phyloP scores from a whole-genome alignment of 2,329 filamentous ascomycete species.

The Claviceps pazoutovae region DNA sequence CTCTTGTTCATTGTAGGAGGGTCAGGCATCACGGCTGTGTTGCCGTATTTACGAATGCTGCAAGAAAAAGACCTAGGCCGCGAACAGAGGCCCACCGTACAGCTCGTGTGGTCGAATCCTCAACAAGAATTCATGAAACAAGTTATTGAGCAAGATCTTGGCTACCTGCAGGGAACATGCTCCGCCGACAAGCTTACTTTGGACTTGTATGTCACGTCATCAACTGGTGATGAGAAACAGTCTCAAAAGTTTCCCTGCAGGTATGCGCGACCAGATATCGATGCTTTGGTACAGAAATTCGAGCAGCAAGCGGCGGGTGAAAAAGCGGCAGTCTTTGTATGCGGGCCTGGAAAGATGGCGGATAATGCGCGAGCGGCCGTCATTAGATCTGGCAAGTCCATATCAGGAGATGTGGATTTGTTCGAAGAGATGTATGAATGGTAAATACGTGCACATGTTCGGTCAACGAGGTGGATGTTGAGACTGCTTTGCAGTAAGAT shows the following conservation, averaged over 20 bases:
- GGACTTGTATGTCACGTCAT: neutral
- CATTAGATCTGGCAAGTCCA: neutral
- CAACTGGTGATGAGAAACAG: neutral
- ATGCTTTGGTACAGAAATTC: neutral
- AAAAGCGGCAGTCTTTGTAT: conserved; percentile 21
- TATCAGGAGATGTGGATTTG: neutral
- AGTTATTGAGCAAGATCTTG: neutral
- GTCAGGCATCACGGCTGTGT: conserved; percentile 22
- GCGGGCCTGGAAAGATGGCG: conserved; percentile 23
- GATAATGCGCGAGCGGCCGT: conserved; percentile 21
- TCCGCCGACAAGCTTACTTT: neutral
- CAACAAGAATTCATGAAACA: neutral
- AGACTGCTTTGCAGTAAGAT: neutral
- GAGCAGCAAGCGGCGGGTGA: conserved; percentile 6
- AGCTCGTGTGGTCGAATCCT: neutral
- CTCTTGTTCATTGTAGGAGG: conserved; percentile 22
- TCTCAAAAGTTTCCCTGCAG: neutral
- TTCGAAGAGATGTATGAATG: neutral
- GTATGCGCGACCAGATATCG: neutral
- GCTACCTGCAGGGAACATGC: neutral
- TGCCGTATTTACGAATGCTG: conserved; percentile 18
- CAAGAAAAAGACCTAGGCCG: conserved; percentile 1
- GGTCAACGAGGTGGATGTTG: neutral
- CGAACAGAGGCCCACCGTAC: neutral
- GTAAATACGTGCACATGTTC: neutral